Evolutionary conservation across 1,284 basidiomycete species (phyloP).

Genomic region (Ustilago cynodontis): DNA sequence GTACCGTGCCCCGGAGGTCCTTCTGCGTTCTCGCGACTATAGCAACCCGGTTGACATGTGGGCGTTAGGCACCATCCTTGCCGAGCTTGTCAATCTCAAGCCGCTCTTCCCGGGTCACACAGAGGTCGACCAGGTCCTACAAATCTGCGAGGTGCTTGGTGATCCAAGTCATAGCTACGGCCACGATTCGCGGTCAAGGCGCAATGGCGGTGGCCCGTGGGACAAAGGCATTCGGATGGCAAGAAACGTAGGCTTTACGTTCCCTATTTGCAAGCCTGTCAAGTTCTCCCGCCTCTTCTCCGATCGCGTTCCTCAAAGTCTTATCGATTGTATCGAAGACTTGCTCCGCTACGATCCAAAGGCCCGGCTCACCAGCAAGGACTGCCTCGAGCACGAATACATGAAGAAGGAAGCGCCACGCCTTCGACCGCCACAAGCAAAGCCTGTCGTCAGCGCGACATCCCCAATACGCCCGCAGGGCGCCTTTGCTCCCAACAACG

Average conservation of each 20-base stretch:
- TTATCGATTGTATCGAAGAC: constrained; percentile 92
- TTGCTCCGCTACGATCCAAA: constrained; percentile 92
- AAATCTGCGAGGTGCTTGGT: constrained; percentile 91
- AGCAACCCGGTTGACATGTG: constrained; percentile 98
- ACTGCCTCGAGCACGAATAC: constrained; percentile 90
- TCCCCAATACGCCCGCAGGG: constrained; percentile 35
- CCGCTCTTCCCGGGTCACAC: constrained; percentile 97
- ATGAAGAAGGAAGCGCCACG: constrained; percentile 77
- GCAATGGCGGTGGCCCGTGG: constrained; percentile 90
- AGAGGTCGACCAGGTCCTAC: constrained; percentile 91
- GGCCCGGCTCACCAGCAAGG: constrained; percentile 82
- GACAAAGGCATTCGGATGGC: constrained; percentile 86
- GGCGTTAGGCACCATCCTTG: constrained; percentile 98
- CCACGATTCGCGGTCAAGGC: constrained; percentile 78
- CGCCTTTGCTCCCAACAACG: constrained; percentile 3
- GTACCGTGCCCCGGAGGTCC: constrained; percentile 98
- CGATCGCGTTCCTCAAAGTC: constrained; percentile 79
- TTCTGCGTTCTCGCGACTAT: constrained; percentile 90
- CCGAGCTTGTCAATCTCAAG: constrained; percentile 92
- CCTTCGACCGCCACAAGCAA: constrained; percentile 60
- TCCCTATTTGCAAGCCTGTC: constrained; percentile 84
- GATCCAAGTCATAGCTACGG: constrained; percentile 89
- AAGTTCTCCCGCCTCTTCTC: constrained; percentile 84
- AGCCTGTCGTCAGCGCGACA: constrained; percentile 48
- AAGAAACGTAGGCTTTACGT: constrained; percentile 85